A percentile compares a stretch with the other conserved stretches of the same genome.
These are phyloP conservation scores for Gossypium bickii DNA, from an alignment of 345 rosid species.

Conservation along the genomic window DNA sequence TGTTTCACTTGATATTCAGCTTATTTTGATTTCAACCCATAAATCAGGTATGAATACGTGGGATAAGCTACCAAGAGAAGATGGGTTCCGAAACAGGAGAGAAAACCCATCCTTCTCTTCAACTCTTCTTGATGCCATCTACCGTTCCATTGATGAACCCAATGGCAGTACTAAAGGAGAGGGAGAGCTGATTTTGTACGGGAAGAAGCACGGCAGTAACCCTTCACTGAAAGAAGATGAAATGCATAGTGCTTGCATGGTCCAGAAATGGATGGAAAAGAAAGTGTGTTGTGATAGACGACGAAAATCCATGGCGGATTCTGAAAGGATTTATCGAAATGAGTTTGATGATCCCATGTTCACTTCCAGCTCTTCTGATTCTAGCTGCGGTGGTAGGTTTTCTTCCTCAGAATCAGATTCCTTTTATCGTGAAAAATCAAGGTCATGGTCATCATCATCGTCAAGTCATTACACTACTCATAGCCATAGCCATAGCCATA, in stretches of 20 bases:
- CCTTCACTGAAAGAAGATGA: slow-evolving; percentile 12
- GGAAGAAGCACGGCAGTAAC: slow-evolving; percentile 11
- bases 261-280: slow-evolving; percentile 52
- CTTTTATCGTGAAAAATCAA: slow-evolving; percentile 28
- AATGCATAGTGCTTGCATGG: slow-evolving; percentile 27
- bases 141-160: slow-evolving; percentile 72
- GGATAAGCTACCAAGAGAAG: slow-evolving; percentile 33
- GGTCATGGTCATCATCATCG: slow-evolving; percentile 20
- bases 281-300: slow-evolving; percentile 24
- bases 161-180: slow-evolving; percentile 18
- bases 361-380: slow-evolving; percentile 68
- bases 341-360: slow-evolving; percentile 32
- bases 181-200: slow-evolving; percentile 25
- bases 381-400: slow-evolving; percentile 56
- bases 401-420: slow-evolving; percentile 86
- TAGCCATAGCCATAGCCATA: not conserved
- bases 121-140: slow-evolving; percentile 67
- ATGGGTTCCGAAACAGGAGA: slow-evolving; percentile 26
- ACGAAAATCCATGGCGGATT: slow-evolving; percentile 47
- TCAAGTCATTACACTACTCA: slow-evolving; percentile 24
- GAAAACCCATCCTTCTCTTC: slow-evolving; percentile 79
- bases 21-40: slow-evolving; percentile 18
- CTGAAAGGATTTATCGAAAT: slow-evolving; percentile 21
- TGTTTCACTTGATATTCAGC: slow-evolving; percentile 15
- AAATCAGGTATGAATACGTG: slow-evolving; percentile 39